Evolutionary conservation across 2,329 filamentous ascomycete species (phyloP).

Genomic region (Aspergillus transmontanensis): DNA sequence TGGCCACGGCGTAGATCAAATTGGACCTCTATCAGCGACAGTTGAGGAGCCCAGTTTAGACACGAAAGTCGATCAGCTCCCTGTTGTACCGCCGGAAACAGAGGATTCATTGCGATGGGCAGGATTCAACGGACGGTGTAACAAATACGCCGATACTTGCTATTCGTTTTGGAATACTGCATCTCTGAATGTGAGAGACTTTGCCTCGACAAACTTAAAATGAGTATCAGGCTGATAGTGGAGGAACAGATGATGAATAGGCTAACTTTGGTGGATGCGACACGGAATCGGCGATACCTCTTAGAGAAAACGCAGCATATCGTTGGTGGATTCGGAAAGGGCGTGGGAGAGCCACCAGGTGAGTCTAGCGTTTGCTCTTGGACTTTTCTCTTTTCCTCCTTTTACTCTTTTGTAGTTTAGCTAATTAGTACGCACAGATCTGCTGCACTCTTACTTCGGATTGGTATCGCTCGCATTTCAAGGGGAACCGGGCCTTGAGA

Average conservation of each 20-base stretch:
- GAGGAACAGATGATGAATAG: constrained; percentile 60
- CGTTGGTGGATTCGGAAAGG: constrained; percentile 81
- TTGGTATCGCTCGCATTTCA: constrained; percentile 77
- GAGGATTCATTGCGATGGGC: constrained; percentile 53
- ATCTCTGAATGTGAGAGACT: constrained; percentile 52
- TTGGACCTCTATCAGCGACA: neutral
- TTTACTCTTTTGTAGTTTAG: neutral
- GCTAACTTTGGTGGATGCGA: constrained; percentile 59
- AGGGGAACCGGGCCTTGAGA: constrained; percentile 68
- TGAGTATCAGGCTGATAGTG: constrained; percentile 20
- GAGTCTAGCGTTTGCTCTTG: constrained; percentile 20
- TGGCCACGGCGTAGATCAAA: constrained; percentile 18
- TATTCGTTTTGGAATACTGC: constrained; percentile 91
- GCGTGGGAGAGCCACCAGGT: constrained; percentile 68
- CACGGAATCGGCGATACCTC: constrained; percentile 73
- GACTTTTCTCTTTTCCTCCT: neutral
- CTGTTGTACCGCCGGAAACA: constrained; percentile 24
- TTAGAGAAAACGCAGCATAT: constrained; percentile 83
- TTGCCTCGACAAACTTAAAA: neutral
- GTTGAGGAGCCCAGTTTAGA: constrained; percentile 21
- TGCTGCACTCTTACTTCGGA: constrained; percentile 89
- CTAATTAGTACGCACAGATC: constrained; percentile 49
- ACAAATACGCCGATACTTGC: constrained; percentile 92
- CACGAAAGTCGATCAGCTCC: constrained; percentile 31
- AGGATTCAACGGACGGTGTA: constrained; percentile 86